Evolutionary conservation across 257 asterid species (phyloP).

Genomic region (Solanum etuberosum): DNA sequence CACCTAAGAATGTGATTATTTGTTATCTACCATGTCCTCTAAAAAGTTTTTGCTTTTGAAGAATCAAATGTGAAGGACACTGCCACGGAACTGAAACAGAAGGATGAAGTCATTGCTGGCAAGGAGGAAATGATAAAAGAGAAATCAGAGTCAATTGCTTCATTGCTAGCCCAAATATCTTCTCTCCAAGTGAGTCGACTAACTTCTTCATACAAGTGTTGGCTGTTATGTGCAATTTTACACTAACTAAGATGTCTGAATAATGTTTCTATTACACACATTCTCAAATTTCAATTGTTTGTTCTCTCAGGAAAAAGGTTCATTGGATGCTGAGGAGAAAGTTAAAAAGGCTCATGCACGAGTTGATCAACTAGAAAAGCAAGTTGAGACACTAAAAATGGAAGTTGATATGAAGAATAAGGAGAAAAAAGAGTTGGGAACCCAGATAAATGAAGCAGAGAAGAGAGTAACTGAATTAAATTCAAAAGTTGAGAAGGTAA

Average conservation of each 20-base stretch:
- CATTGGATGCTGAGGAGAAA: conserved; percentile 47
- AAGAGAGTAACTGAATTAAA: conserved; percentile 43
- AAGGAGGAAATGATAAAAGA: conserved; percentile 59
- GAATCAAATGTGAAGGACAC: conserved; percentile 57
- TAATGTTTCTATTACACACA: not conserved
- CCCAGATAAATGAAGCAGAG: conserved; percentile 47
- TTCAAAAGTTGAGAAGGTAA: not conserved
- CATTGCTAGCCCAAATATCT: conserved; percentile 59
- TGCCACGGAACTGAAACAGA: conserved; percentile 42
- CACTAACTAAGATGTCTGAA: not conserved
- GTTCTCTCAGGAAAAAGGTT: conserved; percentile 37
- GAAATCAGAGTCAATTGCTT: conserved; percentile 44
- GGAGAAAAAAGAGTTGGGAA: conserved; percentile 46
- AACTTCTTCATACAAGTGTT: not conserved
- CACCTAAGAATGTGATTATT: not conserved
- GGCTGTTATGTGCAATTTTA: not conserved
- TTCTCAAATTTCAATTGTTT: not conserved
- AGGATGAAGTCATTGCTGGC: conserved; percentile 48
- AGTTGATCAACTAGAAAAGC: conserved; percentile 58
- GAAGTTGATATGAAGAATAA: conserved; percentile 38
- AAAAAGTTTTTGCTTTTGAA: conserved; percentile 15
- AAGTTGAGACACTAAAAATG: conserved; percentile 47
- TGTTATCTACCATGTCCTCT: not conserved
- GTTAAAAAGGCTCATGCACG: conserved; percentile 64
- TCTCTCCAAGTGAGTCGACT: conserved; percentile 56